Evolutionary conservation across 177 flowering plant species (phyloP), one percentile per base, ranked within the genome.

Genomic region (Telopea speciosissima): DNA sequence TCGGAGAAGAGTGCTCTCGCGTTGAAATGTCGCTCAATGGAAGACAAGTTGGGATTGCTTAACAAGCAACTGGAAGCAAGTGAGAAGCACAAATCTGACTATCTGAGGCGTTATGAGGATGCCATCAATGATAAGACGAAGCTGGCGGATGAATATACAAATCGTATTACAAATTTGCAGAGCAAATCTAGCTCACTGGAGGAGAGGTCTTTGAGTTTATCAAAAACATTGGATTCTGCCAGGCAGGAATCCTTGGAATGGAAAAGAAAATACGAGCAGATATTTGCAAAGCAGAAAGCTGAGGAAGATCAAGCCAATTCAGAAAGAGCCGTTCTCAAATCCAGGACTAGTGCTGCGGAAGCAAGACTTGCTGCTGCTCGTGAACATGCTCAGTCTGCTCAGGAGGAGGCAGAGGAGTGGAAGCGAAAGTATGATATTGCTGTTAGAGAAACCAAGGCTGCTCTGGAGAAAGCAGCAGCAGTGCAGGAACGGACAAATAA

Each of bases 321-420:
- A 21, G 97, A 96, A 80, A 78, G 86, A 78, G 85, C 90, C 31
- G 70, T 85, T 71, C 90, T 93, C 26, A 89, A 79, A 79, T 87
- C 97, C 58, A 82, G 88, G 69, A 78, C 76, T 42, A 80, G 87
- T 83, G 91, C 97, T 75, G 86, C 97, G 67, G 99, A 93, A 75
- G 98, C 99, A 60, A 88, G 92, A 78, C 68, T 91, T 62, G 93
- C 90, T 78, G 98, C 98, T 70, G 92, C 97, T 25, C 85, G 82
- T 62, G 99, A 96, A 73, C 94, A 90, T 76, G 83, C 85, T 70
- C 77, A 84, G 63, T 90, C 97, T 69, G 91, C 98, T 62, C 91
- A 86, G 79, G 97, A 87, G 75, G 99, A 93, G 84, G 97, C 97
- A 1, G 85, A 77, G 22, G 97, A 93, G 78, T 96, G 99, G 99